phyloP scores from a whole-genome alignment of 148 eudicot species.

The Silene conica region DNA sequence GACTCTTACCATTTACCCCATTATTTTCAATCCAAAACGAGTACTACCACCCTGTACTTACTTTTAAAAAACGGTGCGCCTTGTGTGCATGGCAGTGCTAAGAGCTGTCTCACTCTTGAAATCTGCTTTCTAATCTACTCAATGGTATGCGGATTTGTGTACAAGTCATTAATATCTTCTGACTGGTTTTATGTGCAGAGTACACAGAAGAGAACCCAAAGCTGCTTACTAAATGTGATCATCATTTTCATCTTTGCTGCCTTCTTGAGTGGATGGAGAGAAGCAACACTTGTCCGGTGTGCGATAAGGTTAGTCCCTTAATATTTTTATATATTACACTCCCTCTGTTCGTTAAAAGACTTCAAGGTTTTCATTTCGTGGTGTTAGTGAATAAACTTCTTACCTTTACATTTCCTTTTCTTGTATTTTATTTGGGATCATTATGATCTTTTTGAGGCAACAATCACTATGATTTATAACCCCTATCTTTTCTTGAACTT shows the following conservation, averaged over 20 bases:
- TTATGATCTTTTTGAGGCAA: no score
- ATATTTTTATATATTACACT: neutral
- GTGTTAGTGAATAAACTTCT: neutral
- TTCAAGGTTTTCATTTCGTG: neutral
- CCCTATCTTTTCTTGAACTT: no score
- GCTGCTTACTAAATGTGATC: constrained; percentile 76
- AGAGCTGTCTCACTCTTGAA: neutral
- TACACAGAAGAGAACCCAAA: constrained; percentile 84
- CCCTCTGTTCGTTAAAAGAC: no score
- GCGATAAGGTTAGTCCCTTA: constrained; percentile 57
- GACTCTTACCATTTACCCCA: no score
- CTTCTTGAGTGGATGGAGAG: constrained; percentile 96
- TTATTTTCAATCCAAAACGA: no score
- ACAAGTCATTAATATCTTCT: neutral
- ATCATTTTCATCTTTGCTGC: constrained; percentile 87
- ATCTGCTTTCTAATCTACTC: neutral
- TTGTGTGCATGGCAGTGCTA: no score
- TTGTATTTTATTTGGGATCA: no score
- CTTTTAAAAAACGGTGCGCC: no score
- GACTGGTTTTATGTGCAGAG: constrained; percentile 40
- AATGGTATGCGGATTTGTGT: neutral
- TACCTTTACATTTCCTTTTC: no score
- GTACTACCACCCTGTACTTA: no score
- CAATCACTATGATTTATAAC: no score
- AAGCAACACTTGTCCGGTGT: constrained; percentile 76